Base-by-base conservation (phyloP, 2,329 filamentous ascomycete genomes). In the Hypoxylon sp. region DNA sequence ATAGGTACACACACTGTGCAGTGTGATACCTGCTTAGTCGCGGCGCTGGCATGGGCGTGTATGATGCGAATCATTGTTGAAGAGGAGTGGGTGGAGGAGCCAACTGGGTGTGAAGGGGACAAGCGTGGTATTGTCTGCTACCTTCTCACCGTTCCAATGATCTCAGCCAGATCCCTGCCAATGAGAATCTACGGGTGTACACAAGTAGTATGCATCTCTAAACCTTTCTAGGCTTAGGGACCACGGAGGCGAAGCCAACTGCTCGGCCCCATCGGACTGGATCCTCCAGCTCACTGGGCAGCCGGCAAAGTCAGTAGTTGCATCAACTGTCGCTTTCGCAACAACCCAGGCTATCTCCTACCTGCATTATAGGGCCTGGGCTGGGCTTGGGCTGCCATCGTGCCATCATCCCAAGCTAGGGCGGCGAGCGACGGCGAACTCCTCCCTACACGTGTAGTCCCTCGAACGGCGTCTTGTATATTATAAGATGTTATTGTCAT, bases 231-330 rank as follows among this genome's bases (percentile, higher is more conserved):
- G 67, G 70, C 53, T 64, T 71, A 72, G 70, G 43, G 62, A 63
- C 51, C 43, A 55, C 62, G 62, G 71, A 67, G 71, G 71, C 72
- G 72, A 70, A 74, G 72, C 71, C 69, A 66, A 68, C 53, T 69
- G 61, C 70, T 70, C 70, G 71, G 70, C 71, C 71, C 70, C 68
- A 68, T 74, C 71, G 67, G 70, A 69, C 70, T 70, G 66, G 68
- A 70, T 73, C 72, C 69, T 71, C 63, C 64, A 61, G 61, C 61
- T 65, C 59, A 56, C 59, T 68, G 51, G 55, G 48, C 45, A 59
- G 37, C 32, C 55, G 54, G 41, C 52, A 55, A n/a, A 58, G 59
- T 60, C 55, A 60, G 55, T 56, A 60, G 61, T 59, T 58, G 60
- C 59, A 63, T 67, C 56, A 55, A 61, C 56, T 30, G 30, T 60